Evolutionary conservation across 768 basidiomycete species (phyloP), one percentile per base, ranked within the genome.

Genomic region (Imleria badia): DNA sequence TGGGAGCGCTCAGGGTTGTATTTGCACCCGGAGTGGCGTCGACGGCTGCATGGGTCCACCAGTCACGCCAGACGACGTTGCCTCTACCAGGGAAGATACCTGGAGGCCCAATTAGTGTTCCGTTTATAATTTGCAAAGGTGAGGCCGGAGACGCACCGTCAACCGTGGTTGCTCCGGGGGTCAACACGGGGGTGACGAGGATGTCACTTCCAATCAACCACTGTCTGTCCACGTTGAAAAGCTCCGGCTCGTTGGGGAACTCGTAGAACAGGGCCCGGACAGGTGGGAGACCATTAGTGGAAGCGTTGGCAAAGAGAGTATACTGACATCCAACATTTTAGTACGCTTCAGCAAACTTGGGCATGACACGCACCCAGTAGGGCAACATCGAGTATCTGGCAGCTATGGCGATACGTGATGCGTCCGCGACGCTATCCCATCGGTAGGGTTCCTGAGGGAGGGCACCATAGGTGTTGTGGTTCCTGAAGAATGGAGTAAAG

Each of bases 401-500:
- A n/a, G 75, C 73, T 58, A 91, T 89, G 5, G 87, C 89, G 17
- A 76, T 85, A 19, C 86, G 80, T 6, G 86, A 84, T 17, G 89
- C 86, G 39, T 84, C 78, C 1, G 87, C 87, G 14, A 91, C 90
- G 48, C 83, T 86, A 51, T 88, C 86, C 89, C 91, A 93, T 39
- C 82, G 75, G 60, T 86, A 92, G 3, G 89, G 88, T 63, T 91
- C 89, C 66, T 91, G 91, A n/a, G 83, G 72, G 29, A 89, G 74
- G 6, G 87, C 85, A 22, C 81, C 82, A 49, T 73, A 75, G 31
- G 76, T 69, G 57, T 89, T 89, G 67, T 92, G 91, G 67, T 92
- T 93, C 48, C 90, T 76, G 68, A 83, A 91, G 76, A 93, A 93
- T 6, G 90, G 90, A 26, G 80, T 79, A 67, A 92, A 92, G 2